Percentiles rank a stretch among this genome's conserved stretches.
These are phyloP conservation scores for Rubia occidens DNA, from an alignment of 305 asterid species.

Conservation along the genomic window DNA sequence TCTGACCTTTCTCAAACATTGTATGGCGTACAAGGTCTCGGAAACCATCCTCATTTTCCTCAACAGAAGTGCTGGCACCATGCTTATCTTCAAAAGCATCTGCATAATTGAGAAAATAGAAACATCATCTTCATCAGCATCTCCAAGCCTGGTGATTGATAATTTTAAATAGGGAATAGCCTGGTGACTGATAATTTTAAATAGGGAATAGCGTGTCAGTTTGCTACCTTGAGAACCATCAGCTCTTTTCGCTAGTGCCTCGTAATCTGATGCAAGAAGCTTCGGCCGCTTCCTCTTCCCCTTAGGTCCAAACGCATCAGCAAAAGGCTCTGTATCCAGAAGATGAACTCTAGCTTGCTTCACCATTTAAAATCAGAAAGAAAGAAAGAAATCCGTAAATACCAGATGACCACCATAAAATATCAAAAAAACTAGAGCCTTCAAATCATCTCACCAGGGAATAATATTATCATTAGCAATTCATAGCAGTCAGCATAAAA, in stretches of 20 bases:
- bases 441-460: background rate
- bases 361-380: conserved; percentile 16
- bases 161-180: background rate
- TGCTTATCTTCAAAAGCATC: conserved; percentile 72
- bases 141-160: background rate
- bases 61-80: conserved; percentile 48
- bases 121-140: background rate
- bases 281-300: conserved; percentile 78
- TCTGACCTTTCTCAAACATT: conserved; percentile 94
- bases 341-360: conserved; percentile 97
- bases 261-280: conserved; percentile 62
- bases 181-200: background rate
- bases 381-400: background rate
- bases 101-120: conserved; percentile 17
- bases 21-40: conserved; percentile 89
- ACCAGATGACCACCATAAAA: too few species aligned
- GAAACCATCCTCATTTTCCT: conserved; percentile 68
- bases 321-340: conserved; percentile 75
- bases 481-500: too few species aligned
- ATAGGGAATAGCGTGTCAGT: background rate
- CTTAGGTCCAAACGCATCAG: conserved; percentile 88
- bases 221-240: conserved; percentile 86
- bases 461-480: background rate
- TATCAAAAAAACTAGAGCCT: background rate
- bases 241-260: conserved; percentile 58